These are phyloP conservation scores for Fusarium haematococcum DNA, from an alignment of 2,329 filamentous ascomycete species.

Conservation along the genomic window DNA sequence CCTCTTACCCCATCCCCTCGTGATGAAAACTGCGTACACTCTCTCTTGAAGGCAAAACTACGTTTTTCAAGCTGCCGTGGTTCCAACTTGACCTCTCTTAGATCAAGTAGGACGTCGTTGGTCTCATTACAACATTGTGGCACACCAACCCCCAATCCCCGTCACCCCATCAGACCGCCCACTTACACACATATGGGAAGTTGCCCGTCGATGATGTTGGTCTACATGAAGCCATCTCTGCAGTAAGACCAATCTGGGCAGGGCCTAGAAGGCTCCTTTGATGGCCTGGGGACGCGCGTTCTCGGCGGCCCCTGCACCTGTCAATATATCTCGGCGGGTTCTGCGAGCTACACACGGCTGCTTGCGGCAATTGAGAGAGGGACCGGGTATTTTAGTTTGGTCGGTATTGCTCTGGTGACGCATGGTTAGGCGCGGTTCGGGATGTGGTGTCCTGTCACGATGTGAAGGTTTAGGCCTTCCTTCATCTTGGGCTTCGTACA, in stretches of 20 bases:
- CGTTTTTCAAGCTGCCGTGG: background rate
- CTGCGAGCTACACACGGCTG: conserved; percentile 12
- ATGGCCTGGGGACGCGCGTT: conserved; percentile 38
- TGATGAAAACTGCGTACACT: background rate
- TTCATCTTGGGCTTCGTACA: background rate
- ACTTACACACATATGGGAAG: conserved; percentile 7
- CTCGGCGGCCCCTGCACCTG: conserved; percentile 21
- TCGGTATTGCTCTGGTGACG: conserved; percentile 1
- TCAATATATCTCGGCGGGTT: conserved; percentile 22
- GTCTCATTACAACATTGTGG: background rate
- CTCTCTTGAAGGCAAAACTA: background rate
- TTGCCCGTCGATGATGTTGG: background rate
- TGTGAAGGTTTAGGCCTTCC: background rate
- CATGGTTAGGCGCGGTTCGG: background rate
- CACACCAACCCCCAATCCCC: background rate
- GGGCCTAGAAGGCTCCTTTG: background rate
- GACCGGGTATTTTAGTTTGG: background rate
- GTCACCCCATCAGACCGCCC: conserved; percentile 14
- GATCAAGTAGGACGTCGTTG: background rate
- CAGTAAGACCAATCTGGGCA: conserved; percentile 1
- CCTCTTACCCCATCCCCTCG: background rate
- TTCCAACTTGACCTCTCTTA: background rate
- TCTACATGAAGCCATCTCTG: conserved; percentile 19
- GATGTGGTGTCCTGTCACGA: background rate
- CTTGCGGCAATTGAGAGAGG: background rate